phyloP scores from a whole-genome alignment of 1,284 basidiomycete species.

The Ustilago trichophora region DNA sequence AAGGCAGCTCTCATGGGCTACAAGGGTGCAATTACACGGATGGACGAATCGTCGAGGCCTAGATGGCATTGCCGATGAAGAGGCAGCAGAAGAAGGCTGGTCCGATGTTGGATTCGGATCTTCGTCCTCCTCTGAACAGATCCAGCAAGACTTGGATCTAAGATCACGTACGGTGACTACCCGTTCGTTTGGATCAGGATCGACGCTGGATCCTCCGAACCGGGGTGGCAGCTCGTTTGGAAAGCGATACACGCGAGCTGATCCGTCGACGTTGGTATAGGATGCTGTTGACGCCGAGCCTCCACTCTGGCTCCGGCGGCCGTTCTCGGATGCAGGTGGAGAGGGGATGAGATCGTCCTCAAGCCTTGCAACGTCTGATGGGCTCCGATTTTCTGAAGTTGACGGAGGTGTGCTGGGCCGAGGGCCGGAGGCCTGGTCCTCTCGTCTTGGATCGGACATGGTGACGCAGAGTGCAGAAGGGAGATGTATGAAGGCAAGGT shows the following conservation, averaged over 20 bases:
- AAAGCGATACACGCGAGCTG: slow-evolving; percentile 35
- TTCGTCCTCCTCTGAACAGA: slow-evolving; percentile 58
- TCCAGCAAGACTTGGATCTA: slow-evolving; percentile 53
- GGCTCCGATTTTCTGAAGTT: not conserved
- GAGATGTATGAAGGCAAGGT: too few relatives aligned
- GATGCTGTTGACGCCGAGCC: not conserved
- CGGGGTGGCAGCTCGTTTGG: slow-evolving; percentile 22
- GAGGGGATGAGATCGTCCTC: slow-evolving; percentile 37
- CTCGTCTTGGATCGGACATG: slow-evolving; percentile 9
- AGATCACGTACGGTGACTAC: slow-evolving; percentile 53
- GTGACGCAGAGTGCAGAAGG: too few relatives aligned
- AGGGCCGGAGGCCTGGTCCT: slow-evolving; percentile 8
- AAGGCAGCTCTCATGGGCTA: slow-evolving; percentile 57
- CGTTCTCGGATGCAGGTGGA: slow-evolving; percentile 12
- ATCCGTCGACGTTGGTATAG: slow-evolving; percentile 30
- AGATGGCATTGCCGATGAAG: not conserved
- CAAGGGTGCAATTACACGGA: slow-evolving; percentile 60
- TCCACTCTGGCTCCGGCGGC: not conserved
- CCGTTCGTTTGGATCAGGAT: slow-evolving; percentile 17
- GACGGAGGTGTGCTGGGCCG: slow-evolving; percentile 5
- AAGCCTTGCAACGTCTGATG: slow-evolving; percentile 14
- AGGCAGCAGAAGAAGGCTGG: not conserved
- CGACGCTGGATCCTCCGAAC: slow-evolving; percentile 5
- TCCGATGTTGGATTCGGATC: slow-evolving; percentile 10
- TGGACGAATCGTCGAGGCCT: slow-evolving; percentile 48